Base-by-base conservation (phyloP, 768 basidiomycete genomes). In the Trametes villosa region DNA sequence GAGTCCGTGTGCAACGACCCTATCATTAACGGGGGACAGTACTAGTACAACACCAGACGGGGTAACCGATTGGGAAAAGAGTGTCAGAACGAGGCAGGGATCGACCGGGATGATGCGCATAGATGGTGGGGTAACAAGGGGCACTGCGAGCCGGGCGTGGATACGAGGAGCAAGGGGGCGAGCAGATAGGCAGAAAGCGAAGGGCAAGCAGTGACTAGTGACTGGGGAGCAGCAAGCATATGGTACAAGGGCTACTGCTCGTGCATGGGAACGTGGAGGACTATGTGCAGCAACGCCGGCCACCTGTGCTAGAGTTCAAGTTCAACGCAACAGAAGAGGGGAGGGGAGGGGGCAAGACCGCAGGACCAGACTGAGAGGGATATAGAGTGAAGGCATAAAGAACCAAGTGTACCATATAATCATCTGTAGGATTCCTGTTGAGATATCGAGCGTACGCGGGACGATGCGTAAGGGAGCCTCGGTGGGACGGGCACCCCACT, bases 21-120 rank as follows among this genome's bases (percentile, higher is more conserved):
- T n/a, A n/a, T n/a, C n/a, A n/a, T n/a, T n/a, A n/a, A n/a, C n/a
- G n/a, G n/a, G n/a, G n/a, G n/a, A n/a, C 41, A 2, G 9, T 63
- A 63, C 57, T 63, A 57, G 53, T 63, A 63, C 62, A 63, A 63
- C 57, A 63, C 62, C 53, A 20, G 12, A 50, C 13, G 18, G 12
- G 30, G 4, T 36, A 49, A 26, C 12, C 17, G n/a, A 36, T n/a
- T 27, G 24, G 24, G 8, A 46, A 13, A 9, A 9, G 26, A 38
- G 40, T 33, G 15, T 26, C 24, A 34, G 9, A 22, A 48, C 1
- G 50, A 36, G 45, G 53, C 55, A 45, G 33, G 51, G 44, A 57
- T 41, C 50, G 50, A 48, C 42, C 45, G 20, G 17, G n/a, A n/a
- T n/a, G n/a, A n/a, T n/a, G n/a, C n/a, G n/a, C n/a, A n/a, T n/a